Conservation (phyloP, 2,329 filamentous ascomycete genomes). For the Leptographium procerum region DNA sequence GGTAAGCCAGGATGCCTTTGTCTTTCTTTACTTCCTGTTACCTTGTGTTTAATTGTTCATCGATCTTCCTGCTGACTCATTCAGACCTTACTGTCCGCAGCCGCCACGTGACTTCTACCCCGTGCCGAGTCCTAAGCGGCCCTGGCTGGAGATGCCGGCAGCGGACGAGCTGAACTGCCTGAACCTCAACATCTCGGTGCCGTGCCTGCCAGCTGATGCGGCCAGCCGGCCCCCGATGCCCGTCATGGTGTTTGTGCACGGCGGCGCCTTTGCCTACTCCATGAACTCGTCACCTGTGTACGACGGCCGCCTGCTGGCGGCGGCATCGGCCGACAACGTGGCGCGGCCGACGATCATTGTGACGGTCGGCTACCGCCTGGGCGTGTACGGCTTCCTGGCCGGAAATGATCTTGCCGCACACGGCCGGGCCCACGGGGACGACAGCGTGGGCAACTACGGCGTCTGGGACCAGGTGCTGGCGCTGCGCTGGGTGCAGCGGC, state of each 20-base stretch:
- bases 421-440: neutral
- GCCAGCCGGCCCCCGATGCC: neutral
- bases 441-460: conserved; percentile 5
- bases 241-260: conserved; percentile 9
- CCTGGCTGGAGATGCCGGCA: conserved; percentile 4
- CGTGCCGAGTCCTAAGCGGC: conserved; percentile 1
- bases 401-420: neutral
- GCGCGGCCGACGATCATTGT: conserved; percentile 14
- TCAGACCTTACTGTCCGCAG: conserved; percentile 7
- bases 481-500: conserved; percentile 7
- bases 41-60: neutral
- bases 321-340: neutral
- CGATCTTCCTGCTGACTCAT: neutral
- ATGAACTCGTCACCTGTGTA: conserved; percentile 3
- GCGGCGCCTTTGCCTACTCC: conserved; percentile 7
- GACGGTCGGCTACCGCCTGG: conserved; percentile 23
- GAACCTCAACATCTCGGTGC: conserved; percentile 9
- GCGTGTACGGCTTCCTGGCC: conserved; percentile 32
- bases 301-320: conserved; percentile 7
- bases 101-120: conserved; percentile 10
- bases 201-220: neutral
- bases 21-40: neutral
- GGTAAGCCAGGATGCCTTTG: neutral
- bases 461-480: conserved; percentile 8
- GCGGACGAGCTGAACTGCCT: conserved; percentile 6